A percentile compares a stretch with the other conserved stretches of the same genome.
Conservation (phyloP, 306 rosid genomes). For the Vigna angularis region DNA sequence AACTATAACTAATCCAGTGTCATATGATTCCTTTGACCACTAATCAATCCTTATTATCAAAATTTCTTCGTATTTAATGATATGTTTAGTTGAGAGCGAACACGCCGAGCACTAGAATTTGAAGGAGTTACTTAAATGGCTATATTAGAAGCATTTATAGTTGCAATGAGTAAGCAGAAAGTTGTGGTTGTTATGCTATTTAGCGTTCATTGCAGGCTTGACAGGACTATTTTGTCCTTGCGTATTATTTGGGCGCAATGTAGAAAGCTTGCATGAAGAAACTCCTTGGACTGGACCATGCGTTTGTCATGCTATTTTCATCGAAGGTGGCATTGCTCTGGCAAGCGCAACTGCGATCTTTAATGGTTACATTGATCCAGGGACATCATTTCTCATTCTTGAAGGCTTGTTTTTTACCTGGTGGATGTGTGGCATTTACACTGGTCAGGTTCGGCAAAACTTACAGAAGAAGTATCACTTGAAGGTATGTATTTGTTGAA, state of each 20-base stretch:
- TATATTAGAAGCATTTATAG: not conserved
- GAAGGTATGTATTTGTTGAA: conserved; percentile 58
- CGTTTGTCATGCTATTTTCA: conserved; percentile 69
- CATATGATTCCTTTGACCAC: conserved; percentile 26
- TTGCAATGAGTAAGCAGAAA: conserved; percentile 36
- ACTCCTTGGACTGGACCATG: conserved; percentile 72
- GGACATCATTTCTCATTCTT: conserved; percentile 65
- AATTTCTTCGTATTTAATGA: conserved; percentile 5
- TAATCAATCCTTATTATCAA: conserved; percentile 22
- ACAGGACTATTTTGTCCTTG: conserved; percentile 81
- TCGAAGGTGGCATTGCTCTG: conserved; percentile 71
- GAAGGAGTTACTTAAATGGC: conserved; percentile 11
- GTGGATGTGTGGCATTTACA: conserved; percentile 90
- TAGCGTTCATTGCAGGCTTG: conserved; percentile 56
- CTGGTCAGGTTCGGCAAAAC: conserved; percentile 73
- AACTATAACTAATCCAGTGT: conserved; percentile 6
- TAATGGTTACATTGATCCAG: conserved; percentile 67
- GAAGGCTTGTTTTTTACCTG: conserved; percentile 71
- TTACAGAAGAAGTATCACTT: conserved; percentile 79
- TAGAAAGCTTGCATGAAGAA: conserved; percentile 62
- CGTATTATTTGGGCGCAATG: conserved; percentile 72
- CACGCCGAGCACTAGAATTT: not conserved
- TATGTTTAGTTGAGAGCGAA: conserved; percentile 24
- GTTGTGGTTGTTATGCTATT: conserved; percentile 8
- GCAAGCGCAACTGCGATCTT: conserved; percentile 61